Evolutionary conservation across 164 flowering plant species (phyloP).

Genomic region (Vitis rupestris): DNA sequence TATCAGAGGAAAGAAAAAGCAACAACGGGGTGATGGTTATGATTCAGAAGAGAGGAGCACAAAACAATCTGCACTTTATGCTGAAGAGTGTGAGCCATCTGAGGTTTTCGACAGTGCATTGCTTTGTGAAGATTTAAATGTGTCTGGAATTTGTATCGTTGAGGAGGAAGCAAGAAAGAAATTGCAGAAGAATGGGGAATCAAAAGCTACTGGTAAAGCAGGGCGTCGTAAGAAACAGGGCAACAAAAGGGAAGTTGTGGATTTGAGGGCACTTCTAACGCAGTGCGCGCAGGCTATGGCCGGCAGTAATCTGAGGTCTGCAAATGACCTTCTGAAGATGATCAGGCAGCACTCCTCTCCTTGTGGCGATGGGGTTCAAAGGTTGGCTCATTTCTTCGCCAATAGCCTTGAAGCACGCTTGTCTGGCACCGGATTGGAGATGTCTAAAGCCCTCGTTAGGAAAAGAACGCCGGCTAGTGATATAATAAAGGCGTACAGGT

Average conservation of each 20-base stretch:
- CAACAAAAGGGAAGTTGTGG: conserved; percentile 16
- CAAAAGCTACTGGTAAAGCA: conserved; percentile 8
- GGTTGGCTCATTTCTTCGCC: conserved; percentile 34
- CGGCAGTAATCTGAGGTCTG: conserved; percentile 21
- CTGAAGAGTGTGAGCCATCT: conserved; percentile 10
- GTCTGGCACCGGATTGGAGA: conserved; percentile 14
- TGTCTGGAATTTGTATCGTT: no score
- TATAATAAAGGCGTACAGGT: conserved; percentile 25
- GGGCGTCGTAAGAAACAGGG: conserved; percentile 2
- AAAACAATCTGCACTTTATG: conserved; percentile 27
- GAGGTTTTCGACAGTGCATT: conserved; percentile 29
- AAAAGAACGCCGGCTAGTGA: conserved; percentile 22
- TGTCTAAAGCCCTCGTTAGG: neutral
- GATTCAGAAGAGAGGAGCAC: conserved; percentile 17
- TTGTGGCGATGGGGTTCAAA: conserved; percentile 22
- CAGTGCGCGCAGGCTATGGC: conserved; percentile 35
- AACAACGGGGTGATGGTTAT: conserved; percentile 12
- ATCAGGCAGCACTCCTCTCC: conserved; percentile 27
- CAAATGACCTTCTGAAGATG: conserved; percentile 25
- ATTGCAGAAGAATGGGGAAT: neutral
- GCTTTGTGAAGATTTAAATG: conserved; percentile 12
- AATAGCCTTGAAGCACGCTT: conserved; percentile 30
- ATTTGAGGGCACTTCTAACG: conserved; percentile 22
- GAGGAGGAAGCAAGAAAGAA: neutral
- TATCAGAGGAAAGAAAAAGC: conserved; percentile 18